Base-by-base conservation (phyloP, 2,329 filamentous ascomycete genomes). In the Coniochaeta sp. region DNA sequence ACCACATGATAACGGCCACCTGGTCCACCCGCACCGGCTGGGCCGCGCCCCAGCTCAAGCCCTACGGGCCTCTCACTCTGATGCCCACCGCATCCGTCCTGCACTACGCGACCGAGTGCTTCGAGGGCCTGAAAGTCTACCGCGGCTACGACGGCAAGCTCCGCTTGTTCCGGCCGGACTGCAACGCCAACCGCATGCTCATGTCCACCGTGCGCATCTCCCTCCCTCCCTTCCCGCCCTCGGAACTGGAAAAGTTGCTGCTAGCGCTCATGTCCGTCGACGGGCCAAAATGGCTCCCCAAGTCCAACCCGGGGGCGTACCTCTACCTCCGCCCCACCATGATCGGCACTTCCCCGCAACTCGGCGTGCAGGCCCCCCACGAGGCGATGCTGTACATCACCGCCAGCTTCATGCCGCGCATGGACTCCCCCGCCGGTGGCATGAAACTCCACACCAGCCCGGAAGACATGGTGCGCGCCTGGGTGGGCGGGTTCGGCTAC, bases 381-480 rank as follows among this genome's bases (percentile, higher is more conserved):
- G 83, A 92, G 71, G 91, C 91, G n/a, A 78, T 95, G 55, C 80
- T 96, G n/a, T 95, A 89, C 72, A 82, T 96, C 65, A 87, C 95
- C 55, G 76, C 80, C 52, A 80, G 66, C 53, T 84, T 76, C 66
- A 82, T 85, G 81, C 78, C 81, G 16, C 64, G 68, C 52, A 66
- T 85, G 64, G 78, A 82, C 59, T 56, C 68, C 13, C 71, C 74
- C 6, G 58, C 65, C 0, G 78, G 76, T 31, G 82, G 82, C 57
- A 77, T 95, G 75, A 85, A 81, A 61, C 80, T 95, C 45, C 81
- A 92, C 64, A 92, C 91, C 0, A 89, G 82, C 46, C 80, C 82
- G 52, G 83, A 91, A 58, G 88, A 95, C 67, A 89, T 86, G 75
- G 84, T 95, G 52, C 85, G 91, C 57, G 91, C 91, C 12, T 96